Percentiles rank a stretch among this genome's conserved stretches.
phyloP scores from a whole-genome alignment of 2,329 filamentous ascomycete genomes.

The Pestalotiopsis sp. region DNA sequence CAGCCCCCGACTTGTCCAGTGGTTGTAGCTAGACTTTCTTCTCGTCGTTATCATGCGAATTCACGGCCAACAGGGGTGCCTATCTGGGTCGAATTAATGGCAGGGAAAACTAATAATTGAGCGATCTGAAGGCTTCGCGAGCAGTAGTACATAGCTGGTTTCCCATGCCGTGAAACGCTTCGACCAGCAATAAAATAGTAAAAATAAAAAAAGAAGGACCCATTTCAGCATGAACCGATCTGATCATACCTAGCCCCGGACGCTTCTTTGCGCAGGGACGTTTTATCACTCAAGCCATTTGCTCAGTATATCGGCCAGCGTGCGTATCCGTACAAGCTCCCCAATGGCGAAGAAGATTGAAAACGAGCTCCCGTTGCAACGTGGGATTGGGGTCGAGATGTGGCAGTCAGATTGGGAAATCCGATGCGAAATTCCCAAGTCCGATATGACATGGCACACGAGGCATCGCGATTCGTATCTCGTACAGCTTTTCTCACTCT shows the following conservation, averaged over 20 bases:
- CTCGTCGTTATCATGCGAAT: background rate
- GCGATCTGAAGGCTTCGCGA: background rate
- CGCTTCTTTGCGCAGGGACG: background rate
- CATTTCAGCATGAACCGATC: background rate
- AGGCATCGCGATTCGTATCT: background rate
- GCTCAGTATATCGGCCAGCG: background rate
- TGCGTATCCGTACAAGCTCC: background rate
- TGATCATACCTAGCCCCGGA: background rate
- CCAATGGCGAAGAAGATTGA: background rate
- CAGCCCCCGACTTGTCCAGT: slow-evolving; percentile 13
- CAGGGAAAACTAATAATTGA: background rate
- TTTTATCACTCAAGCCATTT: background rate
- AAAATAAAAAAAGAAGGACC: background rate
- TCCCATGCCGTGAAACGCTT: slow-evolving; percentile 1
- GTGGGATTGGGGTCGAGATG: background rate
- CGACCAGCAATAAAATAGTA: background rate
- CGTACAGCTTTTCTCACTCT: background rate
- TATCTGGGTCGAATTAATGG: background rate
- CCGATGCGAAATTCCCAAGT: background rate
- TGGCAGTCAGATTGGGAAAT: background rate
- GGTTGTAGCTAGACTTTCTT: background rate
- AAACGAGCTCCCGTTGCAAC: background rate
- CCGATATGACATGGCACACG: background rate
- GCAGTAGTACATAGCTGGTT: background rate
- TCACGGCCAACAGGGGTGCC: background rate